Conservation (phyloP, 306 rosid species). For the Hylodesmum podocarpum region DNA sequence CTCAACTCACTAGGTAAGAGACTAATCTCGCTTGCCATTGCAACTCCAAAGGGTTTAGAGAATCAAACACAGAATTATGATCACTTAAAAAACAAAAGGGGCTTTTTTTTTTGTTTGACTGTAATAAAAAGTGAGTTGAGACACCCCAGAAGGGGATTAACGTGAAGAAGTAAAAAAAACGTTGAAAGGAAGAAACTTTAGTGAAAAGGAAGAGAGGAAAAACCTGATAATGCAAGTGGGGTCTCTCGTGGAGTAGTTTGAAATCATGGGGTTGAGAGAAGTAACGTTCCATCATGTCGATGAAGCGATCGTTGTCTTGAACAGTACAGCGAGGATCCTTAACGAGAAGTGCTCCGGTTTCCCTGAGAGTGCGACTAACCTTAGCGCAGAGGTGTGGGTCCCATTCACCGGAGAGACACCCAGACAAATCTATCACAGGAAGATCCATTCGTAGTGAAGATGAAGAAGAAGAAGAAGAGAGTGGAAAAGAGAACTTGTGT, state of each 20-base stretch:
- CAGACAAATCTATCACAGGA: slow-evolving; percentile 71
- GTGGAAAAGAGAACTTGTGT: too few relatives aligned
- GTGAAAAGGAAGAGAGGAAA: not conserved
- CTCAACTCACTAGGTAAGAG: too few relatives aligned
- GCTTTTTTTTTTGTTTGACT: too few relatives aligned
- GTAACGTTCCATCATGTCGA: slow-evolving; percentile 92
- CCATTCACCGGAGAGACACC: slow-evolving; percentile 40
- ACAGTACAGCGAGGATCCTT: slow-evolving; percentile 83
- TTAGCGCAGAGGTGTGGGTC: slow-evolving; percentile 47
- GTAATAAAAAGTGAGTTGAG: not conserved
- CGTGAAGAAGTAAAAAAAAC: not conserved
- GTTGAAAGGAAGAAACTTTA: not conserved
- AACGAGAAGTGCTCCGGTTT: slow-evolving; percentile 83
- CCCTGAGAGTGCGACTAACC: slow-evolving; percentile 71
- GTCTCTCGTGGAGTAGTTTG: slow-evolving; percentile 77
- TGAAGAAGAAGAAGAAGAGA: too few relatives aligned
- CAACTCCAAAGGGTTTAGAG: too few relatives aligned
- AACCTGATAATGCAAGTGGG: slow-evolving; percentile 92
- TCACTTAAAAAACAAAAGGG: not conserved
- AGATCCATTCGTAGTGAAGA: slow-evolving; percentile 48
- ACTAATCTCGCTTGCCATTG: too few relatives aligned
- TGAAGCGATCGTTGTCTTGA: slow-evolving; percentile 87
- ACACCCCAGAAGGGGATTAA: not conserved
- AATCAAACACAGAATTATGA: too few relatives aligned
- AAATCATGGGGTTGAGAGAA: slow-evolving; percentile 60